Conservation (phyloP, 257 asterid genomes). For the Eustoma russellianum region DNA sequence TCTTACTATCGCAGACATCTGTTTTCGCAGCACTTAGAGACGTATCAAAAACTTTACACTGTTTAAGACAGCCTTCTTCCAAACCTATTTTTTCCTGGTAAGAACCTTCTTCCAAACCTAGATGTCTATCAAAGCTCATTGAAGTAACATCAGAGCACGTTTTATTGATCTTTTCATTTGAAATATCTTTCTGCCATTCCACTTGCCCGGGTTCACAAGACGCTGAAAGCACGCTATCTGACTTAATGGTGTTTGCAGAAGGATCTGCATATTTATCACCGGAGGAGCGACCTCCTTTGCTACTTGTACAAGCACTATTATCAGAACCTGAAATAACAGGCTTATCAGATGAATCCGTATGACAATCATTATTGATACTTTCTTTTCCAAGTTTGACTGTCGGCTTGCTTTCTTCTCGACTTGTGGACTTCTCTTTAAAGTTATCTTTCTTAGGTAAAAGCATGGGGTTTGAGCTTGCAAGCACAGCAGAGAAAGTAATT, state of each 20-base stretch:
- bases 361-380: slow-evolving; percentile 26
- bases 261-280: slow-evolving; percentile 12
- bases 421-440: slow-evolving; percentile 23
- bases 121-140: slow-evolving; percentile 40
- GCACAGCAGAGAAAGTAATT: slow-evolving; percentile 34
- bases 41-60: slow-evolving; percentile 27
- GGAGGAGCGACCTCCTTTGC: slow-evolving; percentile 28
- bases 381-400: slow-evolving; percentile 23
- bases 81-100: too few species aligned
- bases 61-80: slow-evolving; percentile 31
- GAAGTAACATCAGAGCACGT: slow-evolving; percentile 42
- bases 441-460: slow-evolving; percentile 34
- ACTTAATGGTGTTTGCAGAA: slow-evolving; percentile 20
- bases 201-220: slow-evolving; percentile 30
- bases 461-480: slow-evolving; percentile 37
- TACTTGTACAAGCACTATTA: slow-evolving; percentile 19
- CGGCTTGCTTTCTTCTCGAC: slow-evolving; percentile 25
- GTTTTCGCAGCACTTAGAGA: slow-evolving; percentile 21
- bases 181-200: slow-evolving; percentile 22
- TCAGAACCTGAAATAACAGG: slow-evolving; percentile 19
- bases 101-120: too few species aligned
- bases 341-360: slow-evolving; percentile 18
- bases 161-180: slow-evolving; percentile 26
- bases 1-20: slow-evolving; percentile 18
- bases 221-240: slow-evolving; percentile 22